Evolutionary conservation across 1,284 basidiomycete genomes (phyloP).

Genomic region (Caloboletus inedulis): DNA sequence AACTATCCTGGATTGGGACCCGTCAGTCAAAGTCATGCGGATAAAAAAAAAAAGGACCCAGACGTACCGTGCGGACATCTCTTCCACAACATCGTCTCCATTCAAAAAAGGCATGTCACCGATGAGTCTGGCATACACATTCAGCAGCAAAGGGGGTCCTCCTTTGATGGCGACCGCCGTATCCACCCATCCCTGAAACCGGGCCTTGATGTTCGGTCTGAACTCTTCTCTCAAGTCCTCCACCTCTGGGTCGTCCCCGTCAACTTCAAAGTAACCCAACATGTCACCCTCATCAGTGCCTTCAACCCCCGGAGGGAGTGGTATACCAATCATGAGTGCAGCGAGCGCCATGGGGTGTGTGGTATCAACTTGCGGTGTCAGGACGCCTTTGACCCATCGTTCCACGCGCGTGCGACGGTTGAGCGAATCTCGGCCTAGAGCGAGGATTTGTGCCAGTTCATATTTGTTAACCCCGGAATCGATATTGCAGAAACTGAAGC

Average conservation of each 20-base stretch:
- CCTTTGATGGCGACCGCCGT: slow-evolving; percentile 38
- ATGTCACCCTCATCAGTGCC: slow-evolving; percentile 40
- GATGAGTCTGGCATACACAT: slow-evolving; percentile 42
- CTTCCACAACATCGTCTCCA: slow-evolving; percentile 48
- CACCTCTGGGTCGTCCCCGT: slow-evolving; percentile 51
- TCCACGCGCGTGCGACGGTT: slow-evolving; percentile 46
- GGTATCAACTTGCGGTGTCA: slow-evolving; percentile 39
- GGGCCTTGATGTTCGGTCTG: slow-evolving; percentile 50
- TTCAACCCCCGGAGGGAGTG: slow-evolving; percentile 38
- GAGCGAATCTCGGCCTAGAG: slow-evolving; percentile 37
- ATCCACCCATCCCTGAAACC: slow-evolving; percentile 55
- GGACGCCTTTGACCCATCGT: slow-evolving; percentile 50
- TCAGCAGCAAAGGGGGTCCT: slow-evolving; percentile 35
- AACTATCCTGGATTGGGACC: slow-evolving; percentile 37
- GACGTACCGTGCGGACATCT: slow-evolving; percentile 50
- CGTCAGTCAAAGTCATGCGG: not conserved
- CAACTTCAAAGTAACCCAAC: slow-evolving; percentile 50
- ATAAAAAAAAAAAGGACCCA: not conserved
- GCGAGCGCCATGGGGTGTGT: slow-evolving; percentile 57
- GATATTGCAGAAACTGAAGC: slow-evolving; percentile 46
- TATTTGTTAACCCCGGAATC: slow-evolving; percentile 37
- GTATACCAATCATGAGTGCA: slow-evolving; percentile 67
- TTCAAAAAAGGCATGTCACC: slow-evolving; percentile 56
- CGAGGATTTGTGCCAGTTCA: slow-evolving; percentile 46
- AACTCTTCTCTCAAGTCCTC: slow-evolving; percentile 60